Evolutionary conservation across 2,329 filamentous ascomycete species (phyloP).

Genomic region (Nothopassalora personata): DNA sequence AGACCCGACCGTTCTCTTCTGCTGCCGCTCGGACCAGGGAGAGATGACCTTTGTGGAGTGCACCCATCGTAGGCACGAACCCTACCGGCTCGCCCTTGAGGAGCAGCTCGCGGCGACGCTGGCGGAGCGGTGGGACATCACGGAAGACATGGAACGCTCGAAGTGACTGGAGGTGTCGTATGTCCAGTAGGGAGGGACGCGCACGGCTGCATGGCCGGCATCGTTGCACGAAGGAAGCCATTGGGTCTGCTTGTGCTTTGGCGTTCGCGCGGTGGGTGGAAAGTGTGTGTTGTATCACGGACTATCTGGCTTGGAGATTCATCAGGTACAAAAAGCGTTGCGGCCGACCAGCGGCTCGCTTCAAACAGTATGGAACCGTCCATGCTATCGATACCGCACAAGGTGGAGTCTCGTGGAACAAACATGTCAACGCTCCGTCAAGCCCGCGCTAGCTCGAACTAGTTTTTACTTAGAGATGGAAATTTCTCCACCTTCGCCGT

Average conservation of each 20-base stretch:
- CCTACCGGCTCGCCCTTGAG: conserved; percentile 67
- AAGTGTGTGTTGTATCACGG: not conserved
- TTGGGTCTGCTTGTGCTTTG: not conserved
- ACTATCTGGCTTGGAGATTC: not conserved
- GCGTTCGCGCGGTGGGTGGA: no score
- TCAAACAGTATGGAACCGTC: conserved; percentile 8
- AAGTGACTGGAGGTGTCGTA: not conserved
- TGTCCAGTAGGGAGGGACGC: not conserved
- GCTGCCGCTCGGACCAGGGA: conserved; percentile 81
- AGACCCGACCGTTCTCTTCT: conserved; percentile 74
- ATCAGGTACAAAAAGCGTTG: not conserved
- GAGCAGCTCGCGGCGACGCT: conserved; percentile 62
- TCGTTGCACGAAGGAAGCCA: not conserved
- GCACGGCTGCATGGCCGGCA: not conserved
- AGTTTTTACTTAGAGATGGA: not conserved
- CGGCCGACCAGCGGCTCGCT: not conserved
- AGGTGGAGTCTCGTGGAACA: not conserved
- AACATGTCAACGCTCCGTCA: not conserved
- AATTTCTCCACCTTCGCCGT: not conserved
- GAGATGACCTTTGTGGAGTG: conserved; percentile 86
- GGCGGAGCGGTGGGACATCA: conserved; percentile 64
- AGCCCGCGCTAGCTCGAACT: no score
- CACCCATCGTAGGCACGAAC: conserved; percentile 95
- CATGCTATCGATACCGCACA: not conserved
- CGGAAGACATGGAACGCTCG: conserved; percentile 66